phyloP scores from a whole-genome alignment of 225 moss, liverwort and hornwort genomes.

The Ulota crispa region DNA sequence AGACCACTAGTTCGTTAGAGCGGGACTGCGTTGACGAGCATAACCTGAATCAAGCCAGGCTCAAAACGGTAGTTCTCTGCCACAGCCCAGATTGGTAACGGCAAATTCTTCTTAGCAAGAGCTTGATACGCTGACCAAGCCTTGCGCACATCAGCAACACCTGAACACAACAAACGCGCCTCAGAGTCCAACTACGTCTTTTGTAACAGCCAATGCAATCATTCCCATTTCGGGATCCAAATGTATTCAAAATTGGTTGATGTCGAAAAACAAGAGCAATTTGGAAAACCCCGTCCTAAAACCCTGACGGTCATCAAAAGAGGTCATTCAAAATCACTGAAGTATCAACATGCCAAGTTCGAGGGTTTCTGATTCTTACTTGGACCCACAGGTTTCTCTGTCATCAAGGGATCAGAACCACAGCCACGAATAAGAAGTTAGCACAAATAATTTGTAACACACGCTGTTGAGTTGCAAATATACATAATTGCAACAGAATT shows the following conservation, averaged over 20 bases:
- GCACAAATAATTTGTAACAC: background rate
- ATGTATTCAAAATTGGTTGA: background rate
- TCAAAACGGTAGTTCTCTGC: conserved; percentile 98
- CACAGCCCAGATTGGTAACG: conserved; percentile 89
- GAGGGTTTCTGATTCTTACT: conserved; percentile 46
- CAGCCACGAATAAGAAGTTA: conserved; percentile 21
- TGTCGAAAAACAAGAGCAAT: background rate
- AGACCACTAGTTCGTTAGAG: background rate
- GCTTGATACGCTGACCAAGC: conserved; percentile 63
- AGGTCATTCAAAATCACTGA: conserved; percentile 1
- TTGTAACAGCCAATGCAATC: background rate
- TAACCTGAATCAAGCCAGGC: conserved; percentile 81
- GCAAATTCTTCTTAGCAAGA: conserved; percentile 36
- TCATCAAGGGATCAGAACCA: conserved; percentile 28
- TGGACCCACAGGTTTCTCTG: conserved; percentile 95
- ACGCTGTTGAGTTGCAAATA: background rate
- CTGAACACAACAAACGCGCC: conserved; percentile 32
- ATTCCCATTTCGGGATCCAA: background rate
- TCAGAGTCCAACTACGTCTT: background rate
- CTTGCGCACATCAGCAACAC: conserved; percentile 64
- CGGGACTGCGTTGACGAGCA: background rate
- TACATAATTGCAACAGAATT: background rate
- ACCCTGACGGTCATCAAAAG: background rate
- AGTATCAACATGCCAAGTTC: background rate
- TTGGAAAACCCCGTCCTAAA: background rate